Conservation (phyloP, 225 moss, liverwort and hornwort species). For the Bryum argenteum region DNA sequence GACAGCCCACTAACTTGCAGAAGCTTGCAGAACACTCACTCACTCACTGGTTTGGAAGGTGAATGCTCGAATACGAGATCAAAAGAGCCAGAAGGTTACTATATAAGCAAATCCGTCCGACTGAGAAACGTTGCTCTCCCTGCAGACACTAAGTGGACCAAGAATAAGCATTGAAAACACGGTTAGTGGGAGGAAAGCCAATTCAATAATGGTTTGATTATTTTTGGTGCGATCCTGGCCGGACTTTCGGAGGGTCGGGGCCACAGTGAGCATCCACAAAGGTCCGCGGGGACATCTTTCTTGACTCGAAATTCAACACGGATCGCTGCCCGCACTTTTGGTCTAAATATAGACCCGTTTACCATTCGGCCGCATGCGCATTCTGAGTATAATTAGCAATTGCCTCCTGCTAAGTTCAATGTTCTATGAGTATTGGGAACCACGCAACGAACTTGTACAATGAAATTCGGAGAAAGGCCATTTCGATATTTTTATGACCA, state of each 20-base stretch:
- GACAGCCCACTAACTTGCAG: neutral
- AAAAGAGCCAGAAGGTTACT: neutral
- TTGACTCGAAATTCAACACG: conserved; percentile 14
- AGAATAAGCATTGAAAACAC: neutral
- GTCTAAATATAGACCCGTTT: too few species aligned
- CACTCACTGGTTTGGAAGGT: too few species aligned
- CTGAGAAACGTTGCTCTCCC: neutral
- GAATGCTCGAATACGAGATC: too few species aligned
- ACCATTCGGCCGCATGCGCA: neutral
- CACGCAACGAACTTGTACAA: neutral
- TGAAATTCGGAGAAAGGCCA: neutral
- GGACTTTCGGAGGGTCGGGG: neutral
- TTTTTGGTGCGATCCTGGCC: neutral
- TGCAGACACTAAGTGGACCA: neutral
- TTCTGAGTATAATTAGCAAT: neutral
- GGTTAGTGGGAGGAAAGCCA: neutral
- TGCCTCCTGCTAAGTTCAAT: neutral
- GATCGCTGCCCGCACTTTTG: neutral
- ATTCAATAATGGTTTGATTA: neutral
- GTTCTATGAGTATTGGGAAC: neutral
- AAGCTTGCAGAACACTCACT: too few species aligned
- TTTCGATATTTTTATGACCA: too few species aligned
- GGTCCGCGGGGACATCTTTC: neutral
- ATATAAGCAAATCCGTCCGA: neutral
- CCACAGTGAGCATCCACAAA: neutral